Evolutionary conservation across 2,329 filamentous ascomycete species (phyloP).

Genomic region (Pseudogymnoascus sp.): DNA sequence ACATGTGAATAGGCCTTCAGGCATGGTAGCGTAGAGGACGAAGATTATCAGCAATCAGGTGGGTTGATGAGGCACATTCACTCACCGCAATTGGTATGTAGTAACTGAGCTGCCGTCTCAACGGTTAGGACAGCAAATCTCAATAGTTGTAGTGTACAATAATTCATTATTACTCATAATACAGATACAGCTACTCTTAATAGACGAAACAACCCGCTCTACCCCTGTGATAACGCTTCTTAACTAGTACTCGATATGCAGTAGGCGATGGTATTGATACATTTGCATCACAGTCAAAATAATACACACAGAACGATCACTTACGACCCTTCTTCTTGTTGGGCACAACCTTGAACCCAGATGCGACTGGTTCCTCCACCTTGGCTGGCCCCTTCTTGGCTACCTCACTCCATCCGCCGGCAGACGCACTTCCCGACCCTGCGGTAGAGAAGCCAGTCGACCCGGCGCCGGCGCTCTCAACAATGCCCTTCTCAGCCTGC

Average conservation of each 20-base stretch:
- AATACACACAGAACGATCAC: conserved; percentile 28
- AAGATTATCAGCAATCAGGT: not conserved
- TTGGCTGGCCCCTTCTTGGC: conserved; percentile 74
- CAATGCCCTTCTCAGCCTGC: conserved; percentile 83
- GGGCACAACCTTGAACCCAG: conserved; percentile 83
- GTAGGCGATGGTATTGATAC: conserved; percentile 3
- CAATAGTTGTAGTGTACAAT: not conserved
- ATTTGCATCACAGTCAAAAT: conserved; percentile 7
- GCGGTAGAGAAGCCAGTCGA: conserved; percentile 34
- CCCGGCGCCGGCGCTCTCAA: conserved; percentile 56
- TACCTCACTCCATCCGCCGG: conserved; percentile 88
- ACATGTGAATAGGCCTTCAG: not conserved
- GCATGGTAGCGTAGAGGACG: not conserved
- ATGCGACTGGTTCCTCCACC: conserved; percentile 36
- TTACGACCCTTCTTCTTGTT: conserved; percentile 88
- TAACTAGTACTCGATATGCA: not conserved
- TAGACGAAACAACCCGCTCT: not conserved
- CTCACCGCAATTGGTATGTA: not conserved
- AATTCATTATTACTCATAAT: conserved; percentile 5
- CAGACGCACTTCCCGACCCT: conserved; percentile 36
- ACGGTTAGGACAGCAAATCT: not conserved
- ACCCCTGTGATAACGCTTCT: not conserved
- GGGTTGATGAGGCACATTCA: not conserved
- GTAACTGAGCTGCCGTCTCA: not conserved
- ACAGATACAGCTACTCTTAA: conserved; percentile 7